These are phyloP conservation scores for Sanguinoderma infundibulare DNA, from an alignment of 1,284 basidiomycete species.

Conservation along the genomic window DNA sequence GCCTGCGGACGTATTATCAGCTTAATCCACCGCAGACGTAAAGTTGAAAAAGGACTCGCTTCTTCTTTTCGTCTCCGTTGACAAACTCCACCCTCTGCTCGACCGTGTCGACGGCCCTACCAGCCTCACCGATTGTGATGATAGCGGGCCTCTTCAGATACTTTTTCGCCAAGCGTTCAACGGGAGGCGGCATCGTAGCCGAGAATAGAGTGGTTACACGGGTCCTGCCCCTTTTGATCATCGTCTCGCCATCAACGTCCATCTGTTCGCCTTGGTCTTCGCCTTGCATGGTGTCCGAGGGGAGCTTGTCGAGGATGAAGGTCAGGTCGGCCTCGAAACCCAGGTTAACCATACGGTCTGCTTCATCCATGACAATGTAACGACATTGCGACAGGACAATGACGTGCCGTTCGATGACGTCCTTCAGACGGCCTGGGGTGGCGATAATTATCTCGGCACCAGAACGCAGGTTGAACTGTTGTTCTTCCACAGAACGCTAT, in stretches of 20 bases:
- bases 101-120: constrained; percentile 96
- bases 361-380: constrained; percentile 99
- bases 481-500: constrained; percentile 90
- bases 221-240: constrained; percentile 77
- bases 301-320: constrained; percentile 94
- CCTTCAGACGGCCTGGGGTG: constrained; percentile 96
- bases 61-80: constrained; percentile 92
- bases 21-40: constrained; percentile 7
- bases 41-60: constrained; percentile 51
- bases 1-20: constrained; percentile 49
- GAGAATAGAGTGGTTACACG: constrained; percentile 94
- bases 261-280: constrained; percentile 71
- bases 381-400: constrained; percentile 95
- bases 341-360: constrained; percentile 97
- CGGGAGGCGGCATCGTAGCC: constrained; percentile 97
- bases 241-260: constrained; percentile 66
- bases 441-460: constrained; percentile 99
- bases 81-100: constrained; percentile 97
- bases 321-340: constrained; percentile 96
- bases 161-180: constrained; percentile 92
- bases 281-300: constrained; percentile 84
- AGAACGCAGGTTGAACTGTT: constrained; percentile 93
- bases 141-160: constrained; percentile 93
- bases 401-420: constrained; percentile 95
- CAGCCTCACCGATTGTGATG: constrained; percentile 97